Evolutionary conservation across 805 yeast genomes (phyloP).

Genomic region (Metschnikowia corniflorae): DNA sequence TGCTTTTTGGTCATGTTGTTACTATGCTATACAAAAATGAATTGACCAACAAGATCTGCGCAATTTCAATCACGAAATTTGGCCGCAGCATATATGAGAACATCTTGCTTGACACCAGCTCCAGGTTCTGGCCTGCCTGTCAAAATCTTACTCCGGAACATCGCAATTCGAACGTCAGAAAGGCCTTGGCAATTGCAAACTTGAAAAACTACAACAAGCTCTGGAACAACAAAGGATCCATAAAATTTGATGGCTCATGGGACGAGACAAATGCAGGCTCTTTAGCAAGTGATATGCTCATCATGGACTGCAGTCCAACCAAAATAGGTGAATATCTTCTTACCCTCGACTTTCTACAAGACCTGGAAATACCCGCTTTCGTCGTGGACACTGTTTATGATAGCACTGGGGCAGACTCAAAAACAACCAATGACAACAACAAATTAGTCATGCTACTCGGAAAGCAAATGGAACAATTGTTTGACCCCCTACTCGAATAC

Average conservation of each 20-base stretch:
- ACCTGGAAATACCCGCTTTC: slow-evolving; percentile 46
- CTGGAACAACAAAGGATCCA: slow-evolving; percentile 32
- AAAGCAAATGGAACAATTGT: slow-evolving; percentile 79
- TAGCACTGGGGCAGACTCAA: slow-evolving; percentile 36
- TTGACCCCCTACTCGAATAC: slow-evolving; percentile 87
- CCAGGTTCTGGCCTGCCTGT: slow-evolving; percentile 77
- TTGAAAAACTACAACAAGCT: slow-evolving; percentile 64
- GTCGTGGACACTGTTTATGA: slow-evolving; percentile 73
- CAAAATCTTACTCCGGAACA: slow-evolving; percentile 54
- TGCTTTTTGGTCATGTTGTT: slow-evolving; percentile 43
- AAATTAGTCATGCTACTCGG: slow-evolving; percentile 74
- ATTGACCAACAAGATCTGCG: slow-evolving; percentile 44
- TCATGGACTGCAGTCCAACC: slow-evolving; percentile 52
- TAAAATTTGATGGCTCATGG: slow-evolving; percentile 42
- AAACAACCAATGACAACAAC: slow-evolving; percentile 57
- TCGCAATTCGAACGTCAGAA: slow-evolving; percentile 57
- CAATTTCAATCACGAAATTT: slow-evolving; percentile 55
- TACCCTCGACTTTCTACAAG: slow-evolving; percentile 56
- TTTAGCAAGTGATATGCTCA: slow-evolving; percentile 61
- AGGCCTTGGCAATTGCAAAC: slow-evolving; percentile 71
- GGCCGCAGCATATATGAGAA: slow-evolving; percentile 52
- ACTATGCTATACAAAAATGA: slow-evolving; percentile 51
- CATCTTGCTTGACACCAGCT: slow-evolving; percentile 25
- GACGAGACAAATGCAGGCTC: slow-evolving; percentile 88
- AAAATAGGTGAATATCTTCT: slow-evolving; percentile 56